Evolutionary conservation across 495 filamentous ascomycete genomes (phyloP).

Genomic region (Tuber indicum): DNA sequence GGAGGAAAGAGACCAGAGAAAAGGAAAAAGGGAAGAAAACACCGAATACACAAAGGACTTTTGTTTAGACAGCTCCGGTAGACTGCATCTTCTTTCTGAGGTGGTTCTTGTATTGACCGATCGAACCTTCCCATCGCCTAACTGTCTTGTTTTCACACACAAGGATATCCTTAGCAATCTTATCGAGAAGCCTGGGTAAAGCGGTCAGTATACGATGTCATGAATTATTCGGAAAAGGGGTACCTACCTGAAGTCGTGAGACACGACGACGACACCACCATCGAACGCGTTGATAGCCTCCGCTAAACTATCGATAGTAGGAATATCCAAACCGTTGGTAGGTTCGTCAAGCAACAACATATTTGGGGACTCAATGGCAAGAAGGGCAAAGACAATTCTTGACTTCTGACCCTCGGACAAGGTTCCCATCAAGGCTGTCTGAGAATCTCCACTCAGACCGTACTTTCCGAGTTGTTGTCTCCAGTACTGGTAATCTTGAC

Average conservation of each 20-base stretch:
- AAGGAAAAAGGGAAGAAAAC: constrained; percentile 25
- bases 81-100: constrained; percentile 93
- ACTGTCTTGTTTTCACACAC: constrained; percentile 97
- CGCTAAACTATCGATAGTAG: constrained; percentile 93
- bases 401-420: constrained; percentile 95
- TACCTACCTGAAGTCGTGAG: constrained; percentile 88
- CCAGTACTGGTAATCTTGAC: constrained; percentile 99
- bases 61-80: constrained; percentile 31
- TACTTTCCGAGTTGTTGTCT: constrained; percentile 93
- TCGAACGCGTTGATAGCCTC: constrained; percentile 95
- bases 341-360: constrained; percentile 98
- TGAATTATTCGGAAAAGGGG: not conserved
- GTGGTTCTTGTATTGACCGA: constrained; percentile 95
- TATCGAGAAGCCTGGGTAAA: constrained; percentile 73
- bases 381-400: constrained; percentile 92
- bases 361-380: constrained; percentile 94
- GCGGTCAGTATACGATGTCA: constrained; percentile 30
- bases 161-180: constrained; percentile 99
- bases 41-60: constrained; percentile 20
- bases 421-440: constrained; percentile 96
- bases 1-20: constrained; percentile 25
- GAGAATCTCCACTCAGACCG: constrained; percentile 80
- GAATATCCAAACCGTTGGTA: constrained; percentile 98
- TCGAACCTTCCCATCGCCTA: constrained; percentile 76
- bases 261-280: constrained; percentile 95